phyloP scores from a whole-genome alignment of 2,329 filamentous ascomycete species.

The Cordyceps fumosorosea region DNA sequence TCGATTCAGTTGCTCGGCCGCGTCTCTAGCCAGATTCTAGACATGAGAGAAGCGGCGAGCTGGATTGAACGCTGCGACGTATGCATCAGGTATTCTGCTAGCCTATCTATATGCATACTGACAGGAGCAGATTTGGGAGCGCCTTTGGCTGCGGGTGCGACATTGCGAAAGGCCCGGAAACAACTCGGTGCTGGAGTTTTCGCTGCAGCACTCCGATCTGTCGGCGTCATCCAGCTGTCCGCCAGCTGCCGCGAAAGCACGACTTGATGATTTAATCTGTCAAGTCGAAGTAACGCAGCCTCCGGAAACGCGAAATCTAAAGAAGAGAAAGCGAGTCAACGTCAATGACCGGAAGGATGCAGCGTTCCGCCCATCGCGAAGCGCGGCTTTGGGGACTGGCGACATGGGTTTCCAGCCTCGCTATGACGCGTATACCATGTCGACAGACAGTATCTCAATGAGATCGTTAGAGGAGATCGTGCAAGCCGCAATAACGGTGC shows the following conservation, averaged over 20 bases:
- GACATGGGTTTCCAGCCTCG: not conserved
- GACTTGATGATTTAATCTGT: slow-evolving; percentile 23
- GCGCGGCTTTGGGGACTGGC: not conserved
- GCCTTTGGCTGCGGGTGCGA: slow-evolving; percentile 24
- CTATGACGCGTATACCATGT: not conserved
- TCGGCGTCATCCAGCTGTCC: slow-evolving; percentile 26
- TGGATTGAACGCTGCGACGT: slow-evolving; percentile 24
- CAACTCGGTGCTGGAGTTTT: slow-evolving; percentile 23
- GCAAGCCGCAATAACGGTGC: slow-evolving; percentile 19
- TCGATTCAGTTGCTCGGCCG: slow-evolving; percentile 16
- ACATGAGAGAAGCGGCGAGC: slow-evolving; percentile 16
- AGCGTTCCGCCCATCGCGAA: not conserved
- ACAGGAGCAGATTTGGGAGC: slow-evolving; percentile 25
- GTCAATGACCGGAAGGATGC: not conserved
- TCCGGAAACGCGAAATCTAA: not conserved
- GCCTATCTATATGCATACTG: not conserved
- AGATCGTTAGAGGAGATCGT: slow-evolving; percentile 11
- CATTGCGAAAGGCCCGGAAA: slow-evolving; percentile 9
- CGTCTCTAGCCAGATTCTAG: slow-evolving; percentile 15
- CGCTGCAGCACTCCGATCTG: slow-evolving; percentile 30
- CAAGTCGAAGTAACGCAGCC: slow-evolving; percentile 19
- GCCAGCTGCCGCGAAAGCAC: slow-evolving; percentile 18
- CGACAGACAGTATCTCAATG: not conserved
- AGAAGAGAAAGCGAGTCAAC: not conserved
- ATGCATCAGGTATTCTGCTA: not conserved